Conservation (phyloP, 2,329 filamentous ascomycete genomes). For the Neonectria punicea region DNA sequence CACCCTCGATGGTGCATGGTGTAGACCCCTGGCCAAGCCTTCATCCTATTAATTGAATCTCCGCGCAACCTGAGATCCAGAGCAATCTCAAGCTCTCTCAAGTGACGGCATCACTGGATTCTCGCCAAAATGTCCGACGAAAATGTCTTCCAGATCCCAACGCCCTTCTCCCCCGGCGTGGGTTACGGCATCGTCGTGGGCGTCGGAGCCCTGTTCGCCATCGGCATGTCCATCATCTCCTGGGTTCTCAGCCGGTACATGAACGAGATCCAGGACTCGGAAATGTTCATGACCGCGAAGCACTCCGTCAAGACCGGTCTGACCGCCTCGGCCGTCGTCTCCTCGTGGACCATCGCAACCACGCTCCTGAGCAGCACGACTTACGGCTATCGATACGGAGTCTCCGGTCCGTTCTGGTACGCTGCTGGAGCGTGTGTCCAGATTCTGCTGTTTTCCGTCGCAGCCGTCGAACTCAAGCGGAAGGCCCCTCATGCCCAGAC, state of each 20-base stretch:
- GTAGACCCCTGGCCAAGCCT: neutral
- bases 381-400: constrained; percentile 16
- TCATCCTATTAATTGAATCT: neutral
- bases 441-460: constrained; percentile 19
- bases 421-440: constrained; percentile 21
- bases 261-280: constrained; percentile 22
- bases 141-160: constrained; percentile 20
- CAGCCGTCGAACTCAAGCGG: constrained; percentile 19
- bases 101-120: neutral
- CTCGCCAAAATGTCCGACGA: constrained; percentile 8
- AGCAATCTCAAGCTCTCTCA: neutral
- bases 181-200: constrained; percentile 22
- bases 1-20: neutral
- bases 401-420: constrained; percentile 22
- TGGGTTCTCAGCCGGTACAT: constrained; percentile 22
- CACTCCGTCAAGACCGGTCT: constrained; percentile 19
- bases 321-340: constrained; percentile 21
- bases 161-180: constrained; percentile 18
- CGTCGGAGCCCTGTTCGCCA: constrained; percentile 20
- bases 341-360: constrained; percentile 23
- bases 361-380: constrained; percentile 19
- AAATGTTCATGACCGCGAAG: constrained; percentile 26
- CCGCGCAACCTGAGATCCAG: neutral
- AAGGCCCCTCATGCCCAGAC: constrained; percentile 23
- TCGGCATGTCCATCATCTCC: constrained; percentile 22